These are phyloP conservation scores for Serendipita sp. DNA, from an alignment of 768 basidiomycete species.

Conservation along the genomic window DNA sequence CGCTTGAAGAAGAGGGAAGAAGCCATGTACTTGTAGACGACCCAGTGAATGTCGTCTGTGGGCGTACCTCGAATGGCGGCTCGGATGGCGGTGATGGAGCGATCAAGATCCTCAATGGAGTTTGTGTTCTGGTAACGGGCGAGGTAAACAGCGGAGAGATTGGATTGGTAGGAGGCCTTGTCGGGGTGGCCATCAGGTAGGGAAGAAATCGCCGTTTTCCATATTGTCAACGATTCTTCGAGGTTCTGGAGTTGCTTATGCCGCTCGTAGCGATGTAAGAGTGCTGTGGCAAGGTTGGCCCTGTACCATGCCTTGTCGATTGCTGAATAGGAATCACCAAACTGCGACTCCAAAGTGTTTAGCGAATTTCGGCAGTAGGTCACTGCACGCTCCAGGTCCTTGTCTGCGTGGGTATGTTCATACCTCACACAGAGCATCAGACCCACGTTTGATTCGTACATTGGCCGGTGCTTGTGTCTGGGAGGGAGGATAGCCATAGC, in stretches of 20 bases:
- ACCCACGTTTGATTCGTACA: conserved; percentile 3
- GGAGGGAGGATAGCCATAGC: conserved; percentile 1
- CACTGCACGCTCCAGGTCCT: not conserved
- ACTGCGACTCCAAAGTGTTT: not conserved
- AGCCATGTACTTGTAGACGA: conserved; percentile 5
- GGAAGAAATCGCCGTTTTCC: not conserved
- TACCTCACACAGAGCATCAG: not conserved
- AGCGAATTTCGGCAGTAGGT: not conserved
- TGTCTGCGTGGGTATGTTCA: not conserved
- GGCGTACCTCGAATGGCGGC: not conserved
- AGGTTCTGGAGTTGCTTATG: not conserved
- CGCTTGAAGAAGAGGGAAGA: not conserved
- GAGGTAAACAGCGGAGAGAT: not conserved
- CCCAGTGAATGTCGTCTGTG: not conserved
- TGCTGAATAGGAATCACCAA: not conserved
- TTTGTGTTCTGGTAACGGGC: not conserved
- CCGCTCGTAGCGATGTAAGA: conserved; percentile 1
- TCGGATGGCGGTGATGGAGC: not conserved
- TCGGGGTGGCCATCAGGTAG: not conserved
- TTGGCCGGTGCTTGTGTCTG: not conserved
- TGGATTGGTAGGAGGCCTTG: conserved; percentile 5
- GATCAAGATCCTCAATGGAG: not conserved
- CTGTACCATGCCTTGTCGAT: conserved; percentile 4
- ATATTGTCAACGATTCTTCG: not conserved
- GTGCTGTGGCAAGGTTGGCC: not conserved